A percentile compares a stretch with the other conserved stretches of the same genome.
phyloP scores from a whole-genome alignment of 2,329 filamentous ascomycete species.

The Ceratocystis diversiconidia region DNA sequence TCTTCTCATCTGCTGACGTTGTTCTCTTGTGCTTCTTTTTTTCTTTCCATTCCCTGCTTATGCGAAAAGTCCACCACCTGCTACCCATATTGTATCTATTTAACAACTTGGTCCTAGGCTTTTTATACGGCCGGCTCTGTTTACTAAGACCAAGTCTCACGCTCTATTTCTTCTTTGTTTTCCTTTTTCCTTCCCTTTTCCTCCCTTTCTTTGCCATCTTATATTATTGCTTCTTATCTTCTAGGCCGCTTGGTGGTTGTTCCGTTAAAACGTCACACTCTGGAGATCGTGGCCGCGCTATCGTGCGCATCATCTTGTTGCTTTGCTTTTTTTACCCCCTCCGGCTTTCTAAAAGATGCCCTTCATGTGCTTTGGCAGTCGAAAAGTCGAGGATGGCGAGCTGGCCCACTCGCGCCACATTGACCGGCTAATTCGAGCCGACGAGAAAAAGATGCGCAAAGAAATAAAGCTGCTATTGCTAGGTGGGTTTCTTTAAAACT shows the following conservation, averaged over 20 bases:
- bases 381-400: constrained; percentile 37
- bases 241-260: neutral
- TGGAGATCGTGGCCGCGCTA: neutral
- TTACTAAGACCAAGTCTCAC: neutral
- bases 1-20: neutral
- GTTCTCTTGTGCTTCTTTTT: neutral
- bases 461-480: constrained; percentile 90
- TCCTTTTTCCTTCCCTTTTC: neutral
- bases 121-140: neutral
- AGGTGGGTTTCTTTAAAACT: constrained; percentile 38
- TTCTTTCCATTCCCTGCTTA: neutral
- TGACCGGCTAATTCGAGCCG: constrained; percentile 69
- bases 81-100: neutral
- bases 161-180: neutral
- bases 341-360: constrained; percentile 11
- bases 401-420: constrained; percentile 56
- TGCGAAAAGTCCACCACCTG: neutral
- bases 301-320: neutral
- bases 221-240: neutral
- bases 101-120: neutral
- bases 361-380: constrained; percentile 50
- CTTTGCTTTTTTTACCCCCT: neutral
- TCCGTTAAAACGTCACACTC: neutral
- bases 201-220: neutral
- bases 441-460: constrained; percentile 73